These are phyloP conservation scores for Alternaria longipes DNA, from an alignment of 2,329 filamentous ascomycete genomes.

Conservation along the genomic window DNA sequence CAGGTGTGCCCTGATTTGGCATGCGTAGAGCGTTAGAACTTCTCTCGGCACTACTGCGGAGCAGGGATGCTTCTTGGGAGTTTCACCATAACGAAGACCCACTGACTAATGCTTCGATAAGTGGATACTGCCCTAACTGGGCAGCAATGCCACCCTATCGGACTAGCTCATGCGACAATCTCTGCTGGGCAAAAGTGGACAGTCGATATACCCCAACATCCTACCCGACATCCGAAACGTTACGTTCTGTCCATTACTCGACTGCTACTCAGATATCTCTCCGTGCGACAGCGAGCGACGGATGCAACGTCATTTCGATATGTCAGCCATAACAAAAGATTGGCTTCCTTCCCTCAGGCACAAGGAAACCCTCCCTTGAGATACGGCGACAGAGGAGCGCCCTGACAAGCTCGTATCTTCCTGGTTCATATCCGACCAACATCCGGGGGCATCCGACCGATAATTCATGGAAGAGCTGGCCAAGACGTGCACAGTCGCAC, in stretches of 20 bases:
- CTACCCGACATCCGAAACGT: background rate
- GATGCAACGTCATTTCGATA: background rate
- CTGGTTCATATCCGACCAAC: background rate
- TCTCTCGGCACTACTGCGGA: constrained; percentile 9
- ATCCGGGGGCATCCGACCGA: background rate
- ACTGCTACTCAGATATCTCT: background rate
- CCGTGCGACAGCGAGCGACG: background rate
- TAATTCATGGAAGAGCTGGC: background rate
- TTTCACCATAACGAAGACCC: background rate
- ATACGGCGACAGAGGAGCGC: background rate
- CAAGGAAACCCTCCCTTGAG: background rate
- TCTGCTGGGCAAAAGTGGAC: background rate
- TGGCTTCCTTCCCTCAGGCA: background rate
- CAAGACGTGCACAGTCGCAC: background rate
- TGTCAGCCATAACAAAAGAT: background rate
- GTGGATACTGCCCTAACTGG: background rate
- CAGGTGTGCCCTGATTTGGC: background rate
- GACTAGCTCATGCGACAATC: background rate
- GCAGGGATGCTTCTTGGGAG: background rate
- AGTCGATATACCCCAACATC: background rate
- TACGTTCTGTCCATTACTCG: background rate
- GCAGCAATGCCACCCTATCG: background rate
- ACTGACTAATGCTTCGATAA: background rate
- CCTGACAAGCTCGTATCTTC: background rate
- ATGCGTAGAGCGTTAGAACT: background rate